Evolutionary conservation across 208 protist species (phyloP), one percentile per base, ranked within the genome.

Genomic region (Crithidia thermophila): DNA sequence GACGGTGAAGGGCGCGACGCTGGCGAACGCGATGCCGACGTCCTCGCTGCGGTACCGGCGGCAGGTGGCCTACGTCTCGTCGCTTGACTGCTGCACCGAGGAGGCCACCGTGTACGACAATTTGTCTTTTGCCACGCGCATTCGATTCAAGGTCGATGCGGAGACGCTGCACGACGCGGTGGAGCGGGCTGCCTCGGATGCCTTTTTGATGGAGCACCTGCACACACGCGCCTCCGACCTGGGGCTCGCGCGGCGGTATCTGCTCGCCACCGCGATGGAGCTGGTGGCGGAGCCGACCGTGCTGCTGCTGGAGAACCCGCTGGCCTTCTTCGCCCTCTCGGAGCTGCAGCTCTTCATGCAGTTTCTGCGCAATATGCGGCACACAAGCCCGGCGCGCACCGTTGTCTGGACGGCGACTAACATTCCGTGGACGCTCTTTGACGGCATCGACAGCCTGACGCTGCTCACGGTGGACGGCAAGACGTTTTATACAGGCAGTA

Each of bases 291-390:
- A 75, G 51, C 83, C 83, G 6, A 62, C 64, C 4, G 79, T 92
- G 37, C 74, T 95, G 25, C 85, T 90, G 55, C 84, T 89, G 33
- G 67, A 80, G 14, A 82, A 81, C 20, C 72, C 79, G 6, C 75
- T 72, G 28, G 65, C 70, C 0, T 66, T 56, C 30, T 74, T 84
- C n/a, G 56, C 55, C 6, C 55, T 75, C 28, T 47, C 90, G 70
- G 82, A 87, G 58, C 70, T 72, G 52, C 85, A 84, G 33, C 47
- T 94, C 25, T 84, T 82, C 18, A 59, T 87, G 13, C 75, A 85
- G 25, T 86, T 85, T 27, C 55, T 93, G 18, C 87, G 90, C 56
- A 80, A 83, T 43, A 55, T 91, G 37, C 67, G 36, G 14, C 67
- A 25, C 27, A 57, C 59, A 40, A 49, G 56, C 43, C 59, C 51